These are phyloP conservation scores for Magnolia kwangsiensis DNA, from an alignment of 164 flowering plant genomes.

Conservation along the genomic window DNA sequence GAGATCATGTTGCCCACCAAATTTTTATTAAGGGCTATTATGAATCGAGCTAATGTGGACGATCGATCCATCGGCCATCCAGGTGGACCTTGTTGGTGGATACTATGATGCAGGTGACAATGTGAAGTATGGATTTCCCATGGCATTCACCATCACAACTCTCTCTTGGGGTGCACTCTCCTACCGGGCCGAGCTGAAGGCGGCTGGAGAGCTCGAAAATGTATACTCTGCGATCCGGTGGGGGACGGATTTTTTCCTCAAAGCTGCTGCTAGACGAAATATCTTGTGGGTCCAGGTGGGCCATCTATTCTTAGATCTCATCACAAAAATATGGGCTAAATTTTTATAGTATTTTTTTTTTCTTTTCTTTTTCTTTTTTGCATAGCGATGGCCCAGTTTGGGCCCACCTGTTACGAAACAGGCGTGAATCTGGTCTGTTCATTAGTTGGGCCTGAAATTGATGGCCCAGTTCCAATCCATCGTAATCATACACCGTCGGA, in stretches of 20 bases:
- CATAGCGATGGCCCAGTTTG: too few relatives aligned
- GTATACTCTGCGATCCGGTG: conserved; percentile 51
- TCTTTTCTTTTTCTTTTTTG: too few relatives aligned
- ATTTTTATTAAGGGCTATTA: too few relatives aligned
- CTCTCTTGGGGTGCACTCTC: conserved; percentile 60
- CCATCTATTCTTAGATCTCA: not conserved
- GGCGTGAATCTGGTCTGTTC: too few relatives aligned
- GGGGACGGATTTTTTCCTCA: conserved; percentile 91
- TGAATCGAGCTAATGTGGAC: too few relatives aligned
- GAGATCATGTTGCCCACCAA: too few relatives aligned
- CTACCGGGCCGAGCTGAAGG: conserved; percentile 44
- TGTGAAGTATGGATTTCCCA: conserved; percentile 83
- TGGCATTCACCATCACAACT: conserved; percentile 89
- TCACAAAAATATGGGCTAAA: not conserved
- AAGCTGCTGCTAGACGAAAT: conserved; percentile 37
- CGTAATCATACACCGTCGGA: too few relatives aligned
- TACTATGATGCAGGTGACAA: conserved; percentile 98
- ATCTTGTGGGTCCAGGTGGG: conserved; percentile 68
- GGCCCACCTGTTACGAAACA: too few relatives aligned
- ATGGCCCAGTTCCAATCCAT: too few relatives aligned
- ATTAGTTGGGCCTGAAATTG: too few relatives aligned
- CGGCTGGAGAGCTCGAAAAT: conserved; percentile 57
- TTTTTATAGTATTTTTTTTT: too few relatives aligned
- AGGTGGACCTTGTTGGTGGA: conserved; percentile 84
- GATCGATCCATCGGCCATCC: not conserved